Percentiles rank a stretch among this genome's conserved stretches.
These are phyloP conservation scores for Ophiosphaerella herpotricha DNA, from an alignment of 2,329 filamentous ascomycete species.

Conservation along the genomic window DNA sequence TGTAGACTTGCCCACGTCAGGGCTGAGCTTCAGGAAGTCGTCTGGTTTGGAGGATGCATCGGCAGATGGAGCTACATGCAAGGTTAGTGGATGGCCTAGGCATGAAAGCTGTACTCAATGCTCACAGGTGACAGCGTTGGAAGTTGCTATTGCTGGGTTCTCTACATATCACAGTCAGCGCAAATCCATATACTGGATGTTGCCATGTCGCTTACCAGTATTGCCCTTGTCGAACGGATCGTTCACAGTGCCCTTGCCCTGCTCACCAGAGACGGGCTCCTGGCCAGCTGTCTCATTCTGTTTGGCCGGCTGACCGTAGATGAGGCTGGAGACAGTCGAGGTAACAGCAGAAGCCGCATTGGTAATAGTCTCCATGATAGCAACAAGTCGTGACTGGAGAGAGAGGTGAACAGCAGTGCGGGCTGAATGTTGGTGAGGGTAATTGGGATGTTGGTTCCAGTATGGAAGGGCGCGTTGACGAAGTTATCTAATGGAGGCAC, in stretches of 20 bases:
- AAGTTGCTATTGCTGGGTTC: conserved; percentile 10
- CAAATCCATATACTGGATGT: neutral
- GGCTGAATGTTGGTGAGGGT: neutral
- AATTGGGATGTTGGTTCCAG: neutral
- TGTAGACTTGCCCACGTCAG: conserved; percentile 7
- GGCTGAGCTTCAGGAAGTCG: conserved; percentile 22
- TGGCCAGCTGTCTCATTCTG: conserved; percentile 46
- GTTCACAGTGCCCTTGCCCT: conserved; percentile 67
- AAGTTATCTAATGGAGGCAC: conserved; percentile 14
- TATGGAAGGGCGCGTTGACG: conserved; percentile 6
- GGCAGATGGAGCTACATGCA: neutral
- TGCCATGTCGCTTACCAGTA: conserved; percentile 52
- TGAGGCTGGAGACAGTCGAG: conserved; percentile 40
- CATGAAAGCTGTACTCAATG: neutral
- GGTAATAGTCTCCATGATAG: conserved; percentile 46
- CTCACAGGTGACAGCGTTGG: conserved; percentile 1
- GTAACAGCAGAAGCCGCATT: conserved; percentile 36
- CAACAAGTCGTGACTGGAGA: neutral
- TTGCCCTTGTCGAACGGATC: conserved; percentile 84
- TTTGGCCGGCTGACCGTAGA: conserved; percentile 43
- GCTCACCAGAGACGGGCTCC: conserved; percentile 74
- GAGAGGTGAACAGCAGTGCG: neutral
- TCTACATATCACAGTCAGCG: conserved; percentile 15
- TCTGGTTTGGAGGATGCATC: conserved; percentile 3
- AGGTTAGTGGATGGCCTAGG: neutral